Conservation (phyloP, 306 rosid genomes). For the Vachellia collinsii region DNA sequence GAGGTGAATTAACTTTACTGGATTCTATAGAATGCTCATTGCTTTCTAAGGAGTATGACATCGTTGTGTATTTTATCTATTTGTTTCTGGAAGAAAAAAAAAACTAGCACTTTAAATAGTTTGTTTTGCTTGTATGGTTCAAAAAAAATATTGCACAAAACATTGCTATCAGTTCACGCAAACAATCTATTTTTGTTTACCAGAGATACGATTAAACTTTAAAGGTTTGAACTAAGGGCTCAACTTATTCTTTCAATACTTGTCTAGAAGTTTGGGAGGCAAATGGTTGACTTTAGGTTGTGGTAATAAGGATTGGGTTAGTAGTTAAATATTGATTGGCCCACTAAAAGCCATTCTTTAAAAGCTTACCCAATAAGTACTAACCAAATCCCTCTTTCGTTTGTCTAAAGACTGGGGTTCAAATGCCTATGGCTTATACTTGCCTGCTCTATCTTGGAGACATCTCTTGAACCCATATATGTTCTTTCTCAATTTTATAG, state of each 20-base stretch:
- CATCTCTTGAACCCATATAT: not conserved
- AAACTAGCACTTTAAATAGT: not conserved
- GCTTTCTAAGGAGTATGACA: constrained; percentile 6
- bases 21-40: not conserved
- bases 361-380: not conserved
- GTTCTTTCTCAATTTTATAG: constrained; percentile 21
- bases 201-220: not conserved
- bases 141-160: not conserved
- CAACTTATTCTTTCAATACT: not conserved
- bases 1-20: not conserved
- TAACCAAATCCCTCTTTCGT: not conserved
- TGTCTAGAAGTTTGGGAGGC: not conserved
- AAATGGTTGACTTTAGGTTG: not conserved
- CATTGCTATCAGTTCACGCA: constrained; percentile 11
- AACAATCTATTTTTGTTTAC: not conserved
- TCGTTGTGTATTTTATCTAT: not conserved
- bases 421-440: not conserved
- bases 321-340: not conserved
- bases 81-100: not conserved
- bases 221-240: not conserved
- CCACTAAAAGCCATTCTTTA: not conserved
- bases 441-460: not conserved
- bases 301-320: not conserved
- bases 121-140: not conserved
- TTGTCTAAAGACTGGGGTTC: not conserved